Base-by-base conservation (phyloP, 2,329 filamentous ascomycete genomes). In the Geosmithia flava region DNA sequence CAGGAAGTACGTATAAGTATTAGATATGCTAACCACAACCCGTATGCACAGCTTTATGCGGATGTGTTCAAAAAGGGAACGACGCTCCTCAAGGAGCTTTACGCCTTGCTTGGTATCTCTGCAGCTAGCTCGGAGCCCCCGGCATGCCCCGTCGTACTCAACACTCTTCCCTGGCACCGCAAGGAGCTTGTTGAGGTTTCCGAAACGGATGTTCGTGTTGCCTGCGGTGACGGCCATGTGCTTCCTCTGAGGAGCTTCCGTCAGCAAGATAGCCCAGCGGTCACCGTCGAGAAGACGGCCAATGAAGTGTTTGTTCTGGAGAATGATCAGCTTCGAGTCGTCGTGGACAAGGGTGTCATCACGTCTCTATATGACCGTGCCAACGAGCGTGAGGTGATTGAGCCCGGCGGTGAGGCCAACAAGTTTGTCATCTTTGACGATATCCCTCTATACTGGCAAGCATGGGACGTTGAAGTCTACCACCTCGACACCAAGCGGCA, bases 391-490 rank as follows among this genome's bases (percentile, higher is more conserved):
- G 89, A 98, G 62, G 67, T 95, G 19, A 77, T 98, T 45, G 75
- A 87, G 3, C 68, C 76, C 55, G 80, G 78, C 39, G 76, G 78
- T 20, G 90, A 90, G 62, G 90, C 85, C 20, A 95, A 95, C 55
- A 89, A 96, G 61, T 80, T 93, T 46, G 90, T 97, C 53, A 81
- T 97, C 20, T 97, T 94, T 58, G 93, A 98, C 59, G 93, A 98
- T 68, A 96, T 97, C 68, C 90, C 90, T 20, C 76, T 96, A 20
- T 95, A 94, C 70, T 97, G 89, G 90, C 87, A 96, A 67, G 90
- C 89, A 2, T 95, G 91, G 90, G 91, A 98, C 63, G 91, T 97
- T 6, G 93, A 98, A 65, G 90, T 97, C 27, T 98, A 84, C 68
- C 93, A 98, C 58, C 77, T 97, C 23, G 81, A 94, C 48, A 93